Percentiles rank a stretch among this genome's conserved stretches.
Evolutionary conservation across 2,329 filamentous ascomycete genomes (phyloP).

Genomic region (Cladophialophora immunda): DNA sequence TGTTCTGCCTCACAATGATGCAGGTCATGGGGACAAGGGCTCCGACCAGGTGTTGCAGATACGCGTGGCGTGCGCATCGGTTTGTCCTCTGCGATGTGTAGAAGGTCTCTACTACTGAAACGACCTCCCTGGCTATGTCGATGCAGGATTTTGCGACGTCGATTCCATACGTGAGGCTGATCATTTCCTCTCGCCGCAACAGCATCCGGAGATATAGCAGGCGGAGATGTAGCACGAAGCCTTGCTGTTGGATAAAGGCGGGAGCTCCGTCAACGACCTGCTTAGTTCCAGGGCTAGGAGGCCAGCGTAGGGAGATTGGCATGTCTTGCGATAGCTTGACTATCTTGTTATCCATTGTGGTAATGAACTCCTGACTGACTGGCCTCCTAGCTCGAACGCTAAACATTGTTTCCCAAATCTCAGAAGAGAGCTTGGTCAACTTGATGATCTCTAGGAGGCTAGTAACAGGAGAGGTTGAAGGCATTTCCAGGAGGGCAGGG

Average conservation of each 20-base stretch:
- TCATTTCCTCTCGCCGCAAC: neutral
- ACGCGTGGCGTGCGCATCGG: slow-evolving; percentile 1
- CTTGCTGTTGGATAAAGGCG: neutral
- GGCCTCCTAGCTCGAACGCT: neutral
- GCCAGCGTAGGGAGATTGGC: neutral
- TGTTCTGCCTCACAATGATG: slow-evolving; percentile 12
- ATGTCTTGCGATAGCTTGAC: neutral
- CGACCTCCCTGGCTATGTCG: slow-evolving; percentile 2
- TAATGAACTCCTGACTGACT: neutral
- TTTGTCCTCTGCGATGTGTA: neutral
- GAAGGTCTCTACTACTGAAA: neutral
- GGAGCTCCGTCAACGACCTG: neutral
- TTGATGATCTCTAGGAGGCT: neutral
- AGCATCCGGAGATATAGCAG: neutral
- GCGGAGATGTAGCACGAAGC: neutral
- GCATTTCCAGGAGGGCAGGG: neutral
- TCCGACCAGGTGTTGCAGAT: neutral
- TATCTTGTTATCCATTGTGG: neutral
- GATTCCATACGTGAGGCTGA: neutral
- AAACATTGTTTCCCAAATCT: neutral
- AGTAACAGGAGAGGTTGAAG: neutral
- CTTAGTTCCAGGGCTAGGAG: neutral
- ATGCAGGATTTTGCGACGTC: neutral
- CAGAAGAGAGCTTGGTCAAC: neutral
- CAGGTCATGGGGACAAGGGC: slow-evolving; percentile 6